phyloP scores from a whole-genome alignment of 345 rosid species.

The Salix suchowensis region DNA sequence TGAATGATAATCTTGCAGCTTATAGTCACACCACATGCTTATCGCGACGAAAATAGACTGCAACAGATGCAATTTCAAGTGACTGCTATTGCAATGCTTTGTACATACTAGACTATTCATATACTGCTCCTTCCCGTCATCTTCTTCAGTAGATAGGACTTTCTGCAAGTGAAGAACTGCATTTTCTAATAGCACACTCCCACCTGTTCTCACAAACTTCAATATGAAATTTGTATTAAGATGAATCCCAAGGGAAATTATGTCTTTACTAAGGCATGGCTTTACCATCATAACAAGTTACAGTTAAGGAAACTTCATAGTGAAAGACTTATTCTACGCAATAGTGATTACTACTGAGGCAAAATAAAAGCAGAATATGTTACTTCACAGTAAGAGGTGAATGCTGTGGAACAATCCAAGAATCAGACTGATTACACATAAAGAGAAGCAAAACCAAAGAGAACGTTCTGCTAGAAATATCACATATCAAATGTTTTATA shows the following conservation, averaged over 20 bases:
- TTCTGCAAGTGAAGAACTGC: constrained; percentile 58
- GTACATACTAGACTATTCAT: constrained; percentile 52
- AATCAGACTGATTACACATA: not conserved
- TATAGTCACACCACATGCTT: constrained; percentile 70
- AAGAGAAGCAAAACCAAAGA: not conserved
- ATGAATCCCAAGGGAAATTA: not conserved
- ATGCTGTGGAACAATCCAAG: not conserved
- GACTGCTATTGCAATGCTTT: constrained; percentile 36
- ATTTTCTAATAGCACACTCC: constrained; percentile 55
- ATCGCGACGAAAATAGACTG: constrained; percentile 55
- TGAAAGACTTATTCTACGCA: not conserved
- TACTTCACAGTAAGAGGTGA: not conserved
- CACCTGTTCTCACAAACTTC: constrained; percentile 78
- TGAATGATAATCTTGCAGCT: constrained; percentile 78
- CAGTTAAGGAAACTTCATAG: not conserved
- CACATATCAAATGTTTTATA: too few species aligned
- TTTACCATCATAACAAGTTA: not conserved
- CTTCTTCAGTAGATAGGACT: constrained; percentile 39
- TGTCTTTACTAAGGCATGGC: not conserved
- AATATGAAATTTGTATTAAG: constrained; percentile 21
- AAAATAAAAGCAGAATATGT: not conserved
- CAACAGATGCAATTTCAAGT: constrained; percentile 42
- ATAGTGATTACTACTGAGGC: not conserved
- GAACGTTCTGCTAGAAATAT: not conserved
- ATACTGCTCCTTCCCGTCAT: constrained; percentile 54